Conservation (phyloP, 352 stramenopile species). For the Pythium dissotocum region DNA sequence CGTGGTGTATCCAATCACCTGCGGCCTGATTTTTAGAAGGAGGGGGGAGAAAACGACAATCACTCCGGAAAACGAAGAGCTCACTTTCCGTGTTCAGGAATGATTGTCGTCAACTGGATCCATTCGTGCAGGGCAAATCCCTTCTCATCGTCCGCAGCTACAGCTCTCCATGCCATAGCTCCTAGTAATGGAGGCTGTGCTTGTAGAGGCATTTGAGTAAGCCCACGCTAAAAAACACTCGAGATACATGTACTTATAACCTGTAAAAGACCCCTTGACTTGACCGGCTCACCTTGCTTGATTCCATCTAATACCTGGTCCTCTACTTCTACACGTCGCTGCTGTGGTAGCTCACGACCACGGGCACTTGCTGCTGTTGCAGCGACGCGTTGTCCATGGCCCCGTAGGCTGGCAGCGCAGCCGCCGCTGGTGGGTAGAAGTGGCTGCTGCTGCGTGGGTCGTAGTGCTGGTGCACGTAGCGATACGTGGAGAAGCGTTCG, state of each 20-base stretch:
- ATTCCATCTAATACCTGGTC: neutral
- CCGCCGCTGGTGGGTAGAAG: slow-evolving; percentile 6
- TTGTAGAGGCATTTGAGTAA: too few species aligned
- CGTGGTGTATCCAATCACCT: neutral
- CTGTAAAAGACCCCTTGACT: too few species aligned
- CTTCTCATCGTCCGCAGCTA: too few species aligned
- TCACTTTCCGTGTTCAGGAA: neutral
- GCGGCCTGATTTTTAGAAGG: neutral
- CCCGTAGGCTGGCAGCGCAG: slow-evolving; percentile 5
- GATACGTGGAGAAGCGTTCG: slow-evolving; percentile 56
- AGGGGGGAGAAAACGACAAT: slow-evolving; percentile 7
- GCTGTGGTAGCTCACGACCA: slow-evolving; percentile 8
- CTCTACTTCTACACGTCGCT: neutral
- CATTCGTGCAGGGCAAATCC: too few species aligned
- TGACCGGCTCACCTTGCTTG: too few species aligned
- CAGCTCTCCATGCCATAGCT: too few species aligned
- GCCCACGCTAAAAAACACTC: too few species aligned
- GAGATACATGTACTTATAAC: neutral
- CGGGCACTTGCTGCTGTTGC: neutral
- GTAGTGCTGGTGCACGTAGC: slow-evolving; percentile 46
- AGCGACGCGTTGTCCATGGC: neutral
- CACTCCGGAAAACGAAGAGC: slow-evolving; percentile 6
- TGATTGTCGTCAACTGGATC: slow-evolving; percentile 3
- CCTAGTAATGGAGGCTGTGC: too few species aligned
- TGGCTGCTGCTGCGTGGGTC: slow-evolving; percentile 2